Base-by-base conservation (phyloP, 2,329 filamentous ascomycete genomes). In the Beauveria brongniartii region DNA sequence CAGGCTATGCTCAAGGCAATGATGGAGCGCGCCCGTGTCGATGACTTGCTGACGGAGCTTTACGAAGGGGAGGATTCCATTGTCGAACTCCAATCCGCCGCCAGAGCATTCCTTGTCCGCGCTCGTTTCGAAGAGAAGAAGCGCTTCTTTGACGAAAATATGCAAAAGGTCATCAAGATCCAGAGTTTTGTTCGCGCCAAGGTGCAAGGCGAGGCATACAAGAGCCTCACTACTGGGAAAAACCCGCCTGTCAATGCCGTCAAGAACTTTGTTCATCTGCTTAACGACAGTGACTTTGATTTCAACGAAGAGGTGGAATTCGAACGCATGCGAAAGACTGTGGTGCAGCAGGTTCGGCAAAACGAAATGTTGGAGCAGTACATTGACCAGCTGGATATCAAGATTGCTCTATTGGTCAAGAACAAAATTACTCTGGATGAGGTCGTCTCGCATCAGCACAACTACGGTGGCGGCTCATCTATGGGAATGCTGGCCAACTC, bases 371-470 rank as follows among this genome's bases (percentile, higher is more conserved):
- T 95, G 44, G 94, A 99, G 75, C 92, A 97, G 72, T 99, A 99
- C 70, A 96, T 99, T 67, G 92, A 96, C 68, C 94, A 99, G 72
- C 83, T 99, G 41, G 95, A 99, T 71, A 96, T 99, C 80, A 99
- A 99, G 78, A 99, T 99, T 72, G 94, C 94, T 1, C 83, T 99
- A 3, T 82, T 99, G 20, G 94, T 99, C 69, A 97, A 97, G 82
- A 99, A 99, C 83, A 99, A 99, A 75, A 99, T 99, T 69, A 97
- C 94, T 0, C 82, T 99, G 4, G 94, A 99, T 70, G 95, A 99
- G 75, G 94, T 99, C 30, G 90, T 99, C 60, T 91, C 92, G 68
- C 94, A 97, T 71, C 94, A 99, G 71, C 93, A 89, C 77, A 95
- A 96, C 72, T 97, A 94, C 69, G 94, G 94, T 61, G 92, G 93